Conservation (phyloP, 2,329 filamentous ascomycete genomes). For the Phaeosphaeria sp. region DNA sequence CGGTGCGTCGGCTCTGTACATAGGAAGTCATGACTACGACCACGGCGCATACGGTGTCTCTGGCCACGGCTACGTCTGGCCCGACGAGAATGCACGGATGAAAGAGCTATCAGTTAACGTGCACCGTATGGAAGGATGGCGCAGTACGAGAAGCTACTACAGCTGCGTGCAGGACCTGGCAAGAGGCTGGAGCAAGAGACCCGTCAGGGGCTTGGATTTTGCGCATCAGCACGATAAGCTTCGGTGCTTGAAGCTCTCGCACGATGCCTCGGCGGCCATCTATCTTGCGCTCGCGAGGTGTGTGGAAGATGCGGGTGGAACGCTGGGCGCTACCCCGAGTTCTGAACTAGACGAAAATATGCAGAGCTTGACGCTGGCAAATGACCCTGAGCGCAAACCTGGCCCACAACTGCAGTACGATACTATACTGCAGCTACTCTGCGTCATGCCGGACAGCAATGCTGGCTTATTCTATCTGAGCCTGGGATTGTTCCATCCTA, state of each 20-base stretch:
- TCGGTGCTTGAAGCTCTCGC: conserved; percentile 78
- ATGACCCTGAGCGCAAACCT: conserved; percentile 30
- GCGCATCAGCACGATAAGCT: conserved; percentile 93
- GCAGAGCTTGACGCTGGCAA: conserved; percentile 32
- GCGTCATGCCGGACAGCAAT: conserved; percentile 83
- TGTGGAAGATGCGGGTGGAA: conserved; percentile 60
- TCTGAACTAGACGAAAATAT: conserved; percentile 26
- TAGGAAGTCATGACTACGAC: conserved; percentile 73
- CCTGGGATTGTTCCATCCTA: conserved; percentile 89
- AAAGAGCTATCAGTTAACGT: conserved; percentile 91
- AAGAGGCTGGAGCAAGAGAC: conserved; percentile 53
- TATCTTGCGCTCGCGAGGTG: conserved; percentile 81
- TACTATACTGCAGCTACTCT: conserved; percentile 68
- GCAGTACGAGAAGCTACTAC: conserved; percentile 93
- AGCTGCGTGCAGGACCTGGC: conserved; percentile 77
- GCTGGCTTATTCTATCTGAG: conserved; percentile 90
- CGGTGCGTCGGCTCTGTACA: conserved; percentile 86
- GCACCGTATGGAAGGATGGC: conserved; percentile 94
- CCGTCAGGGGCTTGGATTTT: conserved; percentile 82
- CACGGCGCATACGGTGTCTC: conserved; percentile 61
- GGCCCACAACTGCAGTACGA: conserved; percentile 45
- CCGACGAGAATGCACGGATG: conserved; percentile 79
- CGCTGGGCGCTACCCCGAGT: conserved; percentile 15
- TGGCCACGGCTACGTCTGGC: conserved; percentile 96
- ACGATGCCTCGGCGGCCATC: conserved; percentile 79